These are phyloP conservation scores for Leishmania martiniquensis DNA, from an alignment of 208 protist genomes.

Conservation along the genomic window DNA sequence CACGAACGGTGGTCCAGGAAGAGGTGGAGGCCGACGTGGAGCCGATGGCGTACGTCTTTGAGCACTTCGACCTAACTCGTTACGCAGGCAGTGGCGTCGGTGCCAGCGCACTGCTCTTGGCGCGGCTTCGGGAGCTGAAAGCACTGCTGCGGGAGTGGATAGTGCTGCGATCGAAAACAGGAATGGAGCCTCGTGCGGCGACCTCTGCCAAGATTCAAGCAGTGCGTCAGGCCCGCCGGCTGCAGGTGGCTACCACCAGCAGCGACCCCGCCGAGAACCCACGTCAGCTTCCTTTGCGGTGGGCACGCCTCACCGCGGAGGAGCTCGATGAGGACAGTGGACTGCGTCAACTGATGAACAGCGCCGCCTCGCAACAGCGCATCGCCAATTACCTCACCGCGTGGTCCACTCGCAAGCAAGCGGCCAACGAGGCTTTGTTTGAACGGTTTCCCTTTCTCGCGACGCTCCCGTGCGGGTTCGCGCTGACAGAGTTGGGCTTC, in stretches of 20 bases:
- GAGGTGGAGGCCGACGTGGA: conserved; percentile 13
- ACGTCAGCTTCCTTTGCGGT: conserved; percentile 57
- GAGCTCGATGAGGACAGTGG: conserved; percentile 54
- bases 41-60: conserved; percentile 27
- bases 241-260: conserved; percentile 6
- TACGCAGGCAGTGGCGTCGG: conserved; percentile 5
- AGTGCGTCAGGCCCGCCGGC: conserved; percentile 19
- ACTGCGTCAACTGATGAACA: conserved; percentile 40
- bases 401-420: conserved; percentile 63
- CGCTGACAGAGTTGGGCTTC: conserved; percentile 64
- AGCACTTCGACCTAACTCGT: conserved; percentile 14
- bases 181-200: conserved; percentile 34
- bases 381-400: conserved; percentile 37
- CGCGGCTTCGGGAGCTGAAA: conserved; percentile 14
- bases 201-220: conserved; percentile 15
- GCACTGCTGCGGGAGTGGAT: conserved; percentile 16
- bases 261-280: conserved; percentile 45
- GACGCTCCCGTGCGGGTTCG: conserved; percentile 51
- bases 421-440: conserved; percentile 69
- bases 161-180: conserved; percentile 11
- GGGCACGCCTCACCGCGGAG: conserved; percentile 54
- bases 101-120: conserved; percentile 19
- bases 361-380: conserved; percentile 16
- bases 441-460: conserved; percentile 58
- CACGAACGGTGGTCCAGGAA: conserved; percentile 10